Conservation (phyloP, 176 grass and related monocot species). For the Neostapfia colusana region DNA sequence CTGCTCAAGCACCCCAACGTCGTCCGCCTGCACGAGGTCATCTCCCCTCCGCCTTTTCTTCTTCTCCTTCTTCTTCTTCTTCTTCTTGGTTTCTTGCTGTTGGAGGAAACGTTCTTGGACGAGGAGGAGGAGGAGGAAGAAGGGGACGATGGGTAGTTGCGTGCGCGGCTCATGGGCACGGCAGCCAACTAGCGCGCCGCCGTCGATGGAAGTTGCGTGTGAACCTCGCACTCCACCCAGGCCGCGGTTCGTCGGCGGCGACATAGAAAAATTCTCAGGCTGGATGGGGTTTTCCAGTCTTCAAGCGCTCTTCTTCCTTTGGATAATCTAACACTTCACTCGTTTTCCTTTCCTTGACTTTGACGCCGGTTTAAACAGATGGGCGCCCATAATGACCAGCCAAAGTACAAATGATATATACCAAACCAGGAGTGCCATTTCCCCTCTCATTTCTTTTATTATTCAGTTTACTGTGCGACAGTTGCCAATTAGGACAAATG, state of each 20-base stretch:
- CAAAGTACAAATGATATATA: background rate
- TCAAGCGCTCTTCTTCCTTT: background rate
- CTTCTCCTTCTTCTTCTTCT: background rate
- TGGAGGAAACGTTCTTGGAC: background rate
- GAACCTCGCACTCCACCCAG: background rate
- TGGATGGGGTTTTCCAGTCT: background rate
- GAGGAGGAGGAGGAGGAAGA: background rate
- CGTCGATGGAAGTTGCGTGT: conserved; percentile 33
- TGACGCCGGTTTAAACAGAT: conserved; percentile 9
- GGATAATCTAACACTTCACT: background rate
- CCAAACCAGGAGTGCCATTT: background rate
- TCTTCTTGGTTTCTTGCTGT: background rate
- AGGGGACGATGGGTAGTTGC: background rate
- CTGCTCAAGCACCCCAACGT: conserved; percentile 81
- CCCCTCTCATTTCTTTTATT: background rate
- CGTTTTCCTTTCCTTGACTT: conserved; percentile 5
- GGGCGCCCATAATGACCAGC: background rate
- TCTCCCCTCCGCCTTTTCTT: background rate
- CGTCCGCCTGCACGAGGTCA: conserved; percentile 64
- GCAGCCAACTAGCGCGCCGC: background rate
- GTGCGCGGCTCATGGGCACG: background rate
- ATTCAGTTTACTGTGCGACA: background rate
- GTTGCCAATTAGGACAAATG: background rate
- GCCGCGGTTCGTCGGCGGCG: background rate
- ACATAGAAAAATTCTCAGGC: background rate